Base-by-base conservation (phyloP, 495 filamentous ascomycete species). In the Aspergillus homomorphus region DNA sequence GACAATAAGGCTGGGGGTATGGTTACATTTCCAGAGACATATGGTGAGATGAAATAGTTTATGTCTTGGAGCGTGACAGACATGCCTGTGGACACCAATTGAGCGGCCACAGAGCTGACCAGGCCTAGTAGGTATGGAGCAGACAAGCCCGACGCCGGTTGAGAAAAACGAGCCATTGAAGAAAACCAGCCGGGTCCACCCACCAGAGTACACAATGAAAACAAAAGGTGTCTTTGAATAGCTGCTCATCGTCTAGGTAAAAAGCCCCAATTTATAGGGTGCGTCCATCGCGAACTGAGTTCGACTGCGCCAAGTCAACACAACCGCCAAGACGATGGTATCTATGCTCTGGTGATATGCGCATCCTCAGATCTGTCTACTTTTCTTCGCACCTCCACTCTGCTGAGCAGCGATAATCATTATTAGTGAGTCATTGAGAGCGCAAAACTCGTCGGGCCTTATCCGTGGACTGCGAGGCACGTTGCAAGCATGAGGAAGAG, bases 1-100 rank as follows among this genome's bases (percentile, higher is more conserved):
- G 50, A 53, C 12, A 53, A 19, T 9, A 22, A 41, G 14, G 51
- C 38, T 7, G 51, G 12, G 0, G 51, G 15, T 2, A 53, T 14
- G 7, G 51, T 53, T 21, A 53, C 38, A 18, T 53, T 53, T 30
- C 51, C 51, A 2, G 51, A 20, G 4, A 30, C 18, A 21, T 53
- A 53, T 16, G 51, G 51, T 5, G 51, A 53, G 16, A 53, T 53
- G 38, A 53, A 44, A 19, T 53, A 53, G 30, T 53, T 18, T n/a
- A 53, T 53, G 30, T 20, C 28, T 10, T 53, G 20, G 1, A 53
- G 51, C 7, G 51, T 53, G 8, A 53, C 51, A n/a, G 51, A 53
- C 30, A 53, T 19, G 18, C 51, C 51, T 0, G 51, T 53, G 15
- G 51, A 53, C 18, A 53, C 51, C 51, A 53, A 19, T 19, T 30